Percentiles rank a stretch among this genome's conserved stretches.
phyloP scores from a whole-genome alignment of 345 rosid species.

The Corymbia maculata region DNA sequence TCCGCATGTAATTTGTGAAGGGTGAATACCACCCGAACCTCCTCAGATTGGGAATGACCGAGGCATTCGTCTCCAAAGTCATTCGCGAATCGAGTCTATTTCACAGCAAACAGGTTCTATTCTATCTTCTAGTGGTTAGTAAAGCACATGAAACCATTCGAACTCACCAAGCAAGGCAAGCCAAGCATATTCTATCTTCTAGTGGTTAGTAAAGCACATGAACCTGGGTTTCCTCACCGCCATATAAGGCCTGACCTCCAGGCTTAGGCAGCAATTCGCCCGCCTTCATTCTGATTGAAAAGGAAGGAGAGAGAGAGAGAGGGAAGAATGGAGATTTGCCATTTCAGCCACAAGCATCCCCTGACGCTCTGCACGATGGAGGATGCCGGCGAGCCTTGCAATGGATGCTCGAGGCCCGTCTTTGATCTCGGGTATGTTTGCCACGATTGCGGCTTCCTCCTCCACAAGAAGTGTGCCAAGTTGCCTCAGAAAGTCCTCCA shows the following conservation, averaged over 20 bases:
- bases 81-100: neutral
- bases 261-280: neutral
- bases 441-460: conserved; percentile 1
- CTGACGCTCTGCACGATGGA: neutral
- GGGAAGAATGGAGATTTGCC: neutral
- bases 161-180: neutral
- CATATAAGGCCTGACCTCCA: neutral
- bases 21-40: neutral
- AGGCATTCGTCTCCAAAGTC: neutral
- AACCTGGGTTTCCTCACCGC: neutral
- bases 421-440: neutral
- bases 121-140: neutral
- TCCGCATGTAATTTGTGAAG: neutral
- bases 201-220: neutral
- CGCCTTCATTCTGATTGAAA: neutral
- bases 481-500: conserved; percentile 2
- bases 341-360: conserved; percentile 5
- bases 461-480: conserved; percentile 9
- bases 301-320: neutral
- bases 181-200: neutral
- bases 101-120: neutral
- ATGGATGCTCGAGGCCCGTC: conserved; percentile 1
- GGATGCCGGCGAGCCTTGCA: neutral
- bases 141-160: neutral
- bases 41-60: neutral